phyloP scores from a whole-genome alignment of 768 basidiomycete species.

The Trametes cubensis region DNA sequence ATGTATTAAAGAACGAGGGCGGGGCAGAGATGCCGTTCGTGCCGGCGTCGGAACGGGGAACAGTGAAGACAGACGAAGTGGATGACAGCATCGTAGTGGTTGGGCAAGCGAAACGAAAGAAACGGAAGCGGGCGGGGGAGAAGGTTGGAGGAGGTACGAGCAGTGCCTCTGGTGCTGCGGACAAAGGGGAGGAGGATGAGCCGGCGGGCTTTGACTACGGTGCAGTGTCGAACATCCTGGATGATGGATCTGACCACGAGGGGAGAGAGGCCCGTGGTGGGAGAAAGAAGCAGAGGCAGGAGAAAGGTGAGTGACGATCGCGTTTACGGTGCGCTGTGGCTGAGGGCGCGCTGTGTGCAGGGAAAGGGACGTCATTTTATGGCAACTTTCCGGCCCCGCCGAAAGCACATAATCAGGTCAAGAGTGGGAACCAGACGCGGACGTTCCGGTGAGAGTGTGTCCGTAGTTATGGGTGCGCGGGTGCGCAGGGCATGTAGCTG shows the following conservation, averaged over 20 bases:
- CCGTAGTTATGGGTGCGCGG: too few relatives aligned
- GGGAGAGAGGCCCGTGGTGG: slow-evolving; percentile 28
- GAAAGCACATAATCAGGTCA: slow-evolving; percentile 36
- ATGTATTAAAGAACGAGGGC: slow-evolving; percentile 38
- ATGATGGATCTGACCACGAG: slow-evolving; percentile 37
- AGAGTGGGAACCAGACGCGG: slow-evolving; percentile 39
- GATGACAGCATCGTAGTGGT: slow-evolving; percentile 76
- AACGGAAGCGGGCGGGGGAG: slow-evolving; percentile 57
- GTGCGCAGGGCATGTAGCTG: too few relatives aligned
- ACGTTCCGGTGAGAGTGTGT: slow-evolving; percentile 33
- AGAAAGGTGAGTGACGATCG: slow-evolving; percentile 25
- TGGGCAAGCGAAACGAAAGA: slow-evolving; percentile 64
- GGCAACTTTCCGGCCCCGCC: slow-evolving; percentile 38
- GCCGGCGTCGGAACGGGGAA: slow-evolving; percentile 59
- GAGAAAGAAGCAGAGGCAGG: slow-evolving; percentile 56
- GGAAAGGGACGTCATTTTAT: slow-evolving; percentile 25
- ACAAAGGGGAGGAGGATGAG: slow-evolving; percentile 17
- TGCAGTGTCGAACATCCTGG: slow-evolving; percentile 45
- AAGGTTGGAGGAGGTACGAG: neutral
- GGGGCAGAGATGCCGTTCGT: slow-evolving; percentile 79
- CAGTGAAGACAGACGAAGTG: slow-evolving; percentile 30
- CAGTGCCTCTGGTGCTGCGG: neutral
- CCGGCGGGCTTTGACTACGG: slow-evolving; percentile 42
- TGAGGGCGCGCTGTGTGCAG: slow-evolving; percentile 8
- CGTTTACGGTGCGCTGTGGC: too few relatives aligned